Base-by-base conservation (phyloP, 306 rosid genomes). In the Vigna trinervia region DNA sequence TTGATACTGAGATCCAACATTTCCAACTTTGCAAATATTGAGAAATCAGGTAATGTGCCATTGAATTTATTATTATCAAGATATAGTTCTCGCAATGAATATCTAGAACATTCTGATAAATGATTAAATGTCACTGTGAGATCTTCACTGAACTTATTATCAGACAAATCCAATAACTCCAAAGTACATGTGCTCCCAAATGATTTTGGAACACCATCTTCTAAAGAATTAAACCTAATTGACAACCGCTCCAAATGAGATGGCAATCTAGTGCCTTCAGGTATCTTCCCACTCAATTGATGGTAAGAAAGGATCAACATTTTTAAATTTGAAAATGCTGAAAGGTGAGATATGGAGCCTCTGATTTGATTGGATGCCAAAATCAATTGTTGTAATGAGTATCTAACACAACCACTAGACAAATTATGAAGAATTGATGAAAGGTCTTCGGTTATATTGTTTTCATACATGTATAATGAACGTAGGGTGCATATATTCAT, bases 391-490 rank as follows among this genome's bases (percentile, higher is more conserved):
- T 78, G 54, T 0, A 85, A 5, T 13, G 84, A 81, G 75, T 80
- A 3, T 54, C 75, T 73, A 19, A 13, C 62, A 73, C 84, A 80
- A 6, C 84, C 80, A 2, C 7, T 5, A 12, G 75, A 73, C 13
- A 80, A 11, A 56, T 74, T n/a, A 38, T 30, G 46, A 54, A 80
- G 11, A 73, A 73, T 13, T 13, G 70, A 32, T 5, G 82, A 10
- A 63, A 77, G 41, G 3, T 63, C 62, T 22, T 36, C 71, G 3
- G 1, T n/a, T 0, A 77, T 32, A 23, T 46, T 46, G 53, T 8
- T 80, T 13, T 0, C 0, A 0, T 0, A 0, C 17, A 80, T 1
- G 4, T 5, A 0, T 12, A 80, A 11, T 1, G 39, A 28, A 0
- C 19, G 1, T 32, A 5, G 34, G 30, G 46, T 73, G 23, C 84